These are phyloP conservation scores for Pyricularia sp. DNA, from an alignment of 2,329 filamentous ascomycete genomes.

Conservation along the genomic window DNA sequence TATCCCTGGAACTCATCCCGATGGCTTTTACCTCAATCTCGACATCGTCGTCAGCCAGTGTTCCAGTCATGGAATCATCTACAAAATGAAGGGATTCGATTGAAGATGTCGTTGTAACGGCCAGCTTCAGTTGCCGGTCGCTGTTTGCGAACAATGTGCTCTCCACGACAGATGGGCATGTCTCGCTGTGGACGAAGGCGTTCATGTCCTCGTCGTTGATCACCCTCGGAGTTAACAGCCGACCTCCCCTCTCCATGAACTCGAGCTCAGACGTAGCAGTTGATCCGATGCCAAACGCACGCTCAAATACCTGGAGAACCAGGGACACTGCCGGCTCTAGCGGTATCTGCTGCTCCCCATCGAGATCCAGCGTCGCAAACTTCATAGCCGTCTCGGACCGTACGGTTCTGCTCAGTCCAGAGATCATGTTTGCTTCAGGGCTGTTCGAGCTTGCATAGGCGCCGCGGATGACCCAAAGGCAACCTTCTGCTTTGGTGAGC, in stretches of 20 bases:
- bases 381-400: conserved; percentile 35
- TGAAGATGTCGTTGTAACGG: conserved; percentile 27
- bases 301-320: conserved; percentile 23
- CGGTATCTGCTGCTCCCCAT: conserved; percentile 18
- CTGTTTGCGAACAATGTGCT: conserved; percentile 28
- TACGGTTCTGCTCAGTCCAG: conserved; percentile 33
- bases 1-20: conserved; percentile 37
- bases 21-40: conserved; percentile 33
- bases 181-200: conserved; percentile 32
- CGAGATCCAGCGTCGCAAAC: conserved; percentile 35
- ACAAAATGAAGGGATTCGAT: conserved; percentile 30
- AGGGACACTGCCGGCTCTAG: conserved; percentile 14
- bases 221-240: conserved; percentile 28
- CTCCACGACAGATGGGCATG: conserved; percentile 25
- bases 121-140: conserved; percentile 23
- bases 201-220: conserved; percentile 30
- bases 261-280: conserved; percentile 28
- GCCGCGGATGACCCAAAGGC: conserved; percentile 30
- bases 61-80: conserved; percentile 20
- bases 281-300: conserved; percentile 22
- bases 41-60: conserved; percentile 24
- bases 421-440: conserved; percentile 32
- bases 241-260: conserved; percentile 28
- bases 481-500: conserved; percentile 22
- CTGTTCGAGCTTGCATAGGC: conserved; percentile 25